Evolutionary conservation across 2,329 filamentous ascomycete genomes (phyloP).

Genomic region (Pestalotiopsis sp.): DNA sequence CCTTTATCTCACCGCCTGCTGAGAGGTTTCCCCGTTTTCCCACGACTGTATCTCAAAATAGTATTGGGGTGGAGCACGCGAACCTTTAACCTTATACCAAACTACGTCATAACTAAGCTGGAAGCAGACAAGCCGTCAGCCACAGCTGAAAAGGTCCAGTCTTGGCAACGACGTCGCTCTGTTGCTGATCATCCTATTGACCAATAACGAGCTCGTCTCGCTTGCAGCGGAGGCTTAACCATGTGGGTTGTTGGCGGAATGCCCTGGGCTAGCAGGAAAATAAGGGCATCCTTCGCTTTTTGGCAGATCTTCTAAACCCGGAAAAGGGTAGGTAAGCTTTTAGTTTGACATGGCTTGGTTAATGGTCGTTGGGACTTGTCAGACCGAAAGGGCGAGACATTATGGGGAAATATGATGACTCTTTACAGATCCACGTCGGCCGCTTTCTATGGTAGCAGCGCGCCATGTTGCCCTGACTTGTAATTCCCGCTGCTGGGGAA

Average conservation of each 20-base stretch:
- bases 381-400: no score
- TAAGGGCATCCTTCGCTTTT: neutral
- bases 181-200: neutral
- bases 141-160: neutral
- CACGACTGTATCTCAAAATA: no score
- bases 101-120: neutral
- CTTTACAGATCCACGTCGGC: no score
- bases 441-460: no score
- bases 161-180: neutral
- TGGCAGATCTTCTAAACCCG: neutral
- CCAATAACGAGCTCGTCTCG: neutral
- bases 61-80: neutral
- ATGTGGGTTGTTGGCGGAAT: neutral
- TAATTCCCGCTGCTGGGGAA: no score
- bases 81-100: neutral
- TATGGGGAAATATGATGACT: no score
- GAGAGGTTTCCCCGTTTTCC: neutral
- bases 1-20: neutral
- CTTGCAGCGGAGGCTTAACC: neutral
- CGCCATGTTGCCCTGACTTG: no score
- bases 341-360: no score
- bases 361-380: no score
- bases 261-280: neutral
- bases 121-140: neutral
- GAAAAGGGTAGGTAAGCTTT: no score